Conservation (phyloP, 225 moss, liverwort and hornwort genomes). For the Polytrichum formosum region DNA sequence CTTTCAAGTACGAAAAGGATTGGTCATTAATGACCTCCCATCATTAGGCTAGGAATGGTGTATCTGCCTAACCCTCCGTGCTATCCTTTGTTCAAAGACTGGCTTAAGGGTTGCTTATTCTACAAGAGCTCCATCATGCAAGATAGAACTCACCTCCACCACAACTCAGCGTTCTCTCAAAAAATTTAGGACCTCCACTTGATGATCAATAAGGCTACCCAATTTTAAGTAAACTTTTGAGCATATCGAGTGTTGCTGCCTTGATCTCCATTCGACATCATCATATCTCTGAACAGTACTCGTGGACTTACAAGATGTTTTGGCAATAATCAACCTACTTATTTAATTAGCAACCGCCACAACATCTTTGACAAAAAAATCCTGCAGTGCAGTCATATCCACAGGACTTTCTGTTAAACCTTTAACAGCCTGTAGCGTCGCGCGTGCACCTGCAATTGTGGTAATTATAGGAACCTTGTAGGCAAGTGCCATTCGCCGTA, state of each 20-base stretch:
- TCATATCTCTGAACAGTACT: neutral
- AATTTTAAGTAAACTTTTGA: neutral
- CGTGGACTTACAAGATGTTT: neutral
- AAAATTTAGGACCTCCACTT: conserved; percentile 20
- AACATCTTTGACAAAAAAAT: conserved; percentile 61
- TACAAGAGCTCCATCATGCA: conserved; percentile 24
- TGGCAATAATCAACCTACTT: neutral
- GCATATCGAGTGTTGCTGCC: neutral
- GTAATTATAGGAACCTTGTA: conserved; percentile 98
- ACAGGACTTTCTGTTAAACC: conserved; percentile 75
- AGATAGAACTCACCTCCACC: conserved; percentile 22
- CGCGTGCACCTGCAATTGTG: conserved; percentile 82
- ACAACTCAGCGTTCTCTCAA: conserved; percentile 13
- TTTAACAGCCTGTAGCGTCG: conserved; percentile 78
- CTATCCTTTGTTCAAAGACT: conserved; percentile 15
- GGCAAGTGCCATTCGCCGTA: conserved; percentile 82
- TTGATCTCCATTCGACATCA: neutral
- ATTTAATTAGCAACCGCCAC: conserved; percentile 30
- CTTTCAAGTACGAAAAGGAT: neutral
- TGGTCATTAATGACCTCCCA: neutral
- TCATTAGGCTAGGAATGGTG: neutral
- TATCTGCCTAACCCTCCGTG: neutral
- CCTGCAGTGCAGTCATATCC: conserved; percentile 87
- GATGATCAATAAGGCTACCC: neutral
- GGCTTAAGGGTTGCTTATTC: conserved; percentile 35